Conservation (phyloP, 1,139 yeast genomes). For the Hansenula anomala region DNA sequence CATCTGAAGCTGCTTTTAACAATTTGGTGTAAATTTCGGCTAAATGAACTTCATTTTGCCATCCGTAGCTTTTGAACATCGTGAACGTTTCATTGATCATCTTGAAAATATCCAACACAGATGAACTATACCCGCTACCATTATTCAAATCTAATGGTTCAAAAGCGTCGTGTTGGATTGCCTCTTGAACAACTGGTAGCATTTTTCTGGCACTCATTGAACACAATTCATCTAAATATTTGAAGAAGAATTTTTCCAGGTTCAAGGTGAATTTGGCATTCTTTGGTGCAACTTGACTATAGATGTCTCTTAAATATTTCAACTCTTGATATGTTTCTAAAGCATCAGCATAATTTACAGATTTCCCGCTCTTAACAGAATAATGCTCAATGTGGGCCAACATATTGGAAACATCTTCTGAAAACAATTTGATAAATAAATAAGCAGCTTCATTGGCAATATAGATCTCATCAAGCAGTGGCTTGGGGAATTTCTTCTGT, state of each 20-base stretch:
- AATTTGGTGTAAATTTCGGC: conserved; percentile 56
- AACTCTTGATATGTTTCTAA: conserved; percentile 54
- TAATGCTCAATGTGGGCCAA: conserved; percentile 49
- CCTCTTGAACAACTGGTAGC: conserved; percentile 44
- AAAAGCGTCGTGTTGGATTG: conserved; percentile 53
- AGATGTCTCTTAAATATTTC: conserved; percentile 50
- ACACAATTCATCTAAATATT: conserved; percentile 55
- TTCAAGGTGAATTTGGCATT: conserved; percentile 42
- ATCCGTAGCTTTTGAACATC: conserved; percentile 49
- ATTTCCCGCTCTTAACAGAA: conserved; percentile 27
- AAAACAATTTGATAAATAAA: conserved; percentile 54
- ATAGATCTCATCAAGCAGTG: conserved; percentile 54
- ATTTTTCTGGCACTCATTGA: conserved; percentile 47
- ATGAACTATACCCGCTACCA: conserved; percentile 39
- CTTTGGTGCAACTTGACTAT: conserved; percentile 41
- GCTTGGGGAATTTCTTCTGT: conserved; percentile 58
- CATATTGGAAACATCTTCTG: conserved; percentile 61
- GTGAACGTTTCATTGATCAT: conserved; percentile 54
- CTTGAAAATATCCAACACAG: conserved; percentile 65
- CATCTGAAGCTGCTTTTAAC: conserved; percentile 58
- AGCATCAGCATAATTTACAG: conserved; percentile 55
- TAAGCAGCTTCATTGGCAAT: conserved; percentile 54
- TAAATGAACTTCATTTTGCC: conserved; percentile 59
- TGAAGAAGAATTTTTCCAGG: conserved; percentile 56
- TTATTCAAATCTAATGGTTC: conserved; percentile 44